Conservation (phyloP, 2,329 filamentous ascomycete genomes). For the Rhinocladiella mackenziei region DNA sequence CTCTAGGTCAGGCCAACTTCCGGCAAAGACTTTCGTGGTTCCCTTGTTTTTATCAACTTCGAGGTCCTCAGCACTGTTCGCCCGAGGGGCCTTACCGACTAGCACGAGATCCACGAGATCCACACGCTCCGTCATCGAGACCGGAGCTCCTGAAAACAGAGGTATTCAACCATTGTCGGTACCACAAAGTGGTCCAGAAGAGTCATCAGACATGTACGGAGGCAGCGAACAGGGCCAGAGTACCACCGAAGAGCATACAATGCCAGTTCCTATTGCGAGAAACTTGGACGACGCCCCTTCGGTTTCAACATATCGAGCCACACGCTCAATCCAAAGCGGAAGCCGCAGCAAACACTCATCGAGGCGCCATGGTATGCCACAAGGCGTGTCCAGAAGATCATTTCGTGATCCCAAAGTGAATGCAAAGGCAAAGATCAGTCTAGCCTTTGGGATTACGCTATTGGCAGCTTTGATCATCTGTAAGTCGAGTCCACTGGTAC, state of each 20-base stretch:
- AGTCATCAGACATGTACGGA: constrained; percentile 21
- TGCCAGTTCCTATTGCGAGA: constrained; percentile 1
- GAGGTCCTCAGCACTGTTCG: constrained; percentile 10
- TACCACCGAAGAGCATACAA: neutral
- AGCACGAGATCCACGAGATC: constrained; percentile 27
- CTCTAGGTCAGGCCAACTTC: constrained; percentile 7
- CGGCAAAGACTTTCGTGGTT: constrained; percentile 18
- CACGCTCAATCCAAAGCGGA: constrained; percentile 8
- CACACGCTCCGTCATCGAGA: constrained; percentile 30
- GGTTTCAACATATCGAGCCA: constrained; percentile 1
- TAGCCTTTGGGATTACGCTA: constrained; percentile 63
- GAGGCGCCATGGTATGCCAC: constrained; percentile 1
- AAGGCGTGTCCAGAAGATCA: constrained; percentile 47
- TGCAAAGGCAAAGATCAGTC: constrained; percentile 47
- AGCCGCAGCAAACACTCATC: constrained; percentile 10
- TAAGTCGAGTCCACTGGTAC: constrained; percentile 45
- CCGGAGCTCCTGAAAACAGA: constrained; percentile 13
- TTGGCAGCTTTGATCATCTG: constrained; percentile 59
- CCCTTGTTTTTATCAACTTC: constrained; percentile 18
- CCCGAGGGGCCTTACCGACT: constrained; percentile 11
- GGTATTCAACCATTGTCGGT: constrained; percentile 15
- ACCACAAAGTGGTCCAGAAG: constrained; percentile 5
- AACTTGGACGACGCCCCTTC: constrained; percentile 8
- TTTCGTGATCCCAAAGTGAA: constrained; percentile 35
- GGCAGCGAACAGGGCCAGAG: neutral